Evolutionary conservation across 805 yeast species (phyloP), one percentile per base, ranked within the genome.

Genomic region (Cyberlindnera meyerae): DNA sequence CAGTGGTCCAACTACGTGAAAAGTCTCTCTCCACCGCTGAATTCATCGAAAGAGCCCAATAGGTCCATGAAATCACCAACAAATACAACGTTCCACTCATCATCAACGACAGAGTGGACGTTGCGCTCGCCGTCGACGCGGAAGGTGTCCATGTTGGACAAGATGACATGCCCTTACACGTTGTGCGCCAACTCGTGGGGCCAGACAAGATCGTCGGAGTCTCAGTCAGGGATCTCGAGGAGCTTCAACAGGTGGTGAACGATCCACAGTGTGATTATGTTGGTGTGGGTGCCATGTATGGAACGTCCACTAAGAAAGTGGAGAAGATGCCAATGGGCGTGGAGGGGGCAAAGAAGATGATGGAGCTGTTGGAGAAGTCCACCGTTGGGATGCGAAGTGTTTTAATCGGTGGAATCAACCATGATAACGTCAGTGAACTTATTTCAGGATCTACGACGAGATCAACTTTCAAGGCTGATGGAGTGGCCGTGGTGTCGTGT

Each of bases 101-200:
- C 24, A 87, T 88, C 52, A 86, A 88, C 48, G 96, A 88, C 52
- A 64, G 96, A 34, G 71, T 86, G 3, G 97, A 88, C 54, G 86
- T 89, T 11, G 96, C 96, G 0, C 62, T 89, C 29, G 96, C 96
- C 0, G 69, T 86, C 38, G 93, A 74, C 48, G 95, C 95, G 2
- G 96, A 86, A 45, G 95, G 95, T 24, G 81, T 89, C 8, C 97
- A 88, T 62, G 85, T 88, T 15, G 97, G 97, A 1, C 96, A 88
- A 57, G 88, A 80, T 36, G 97, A 88, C 54, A 84, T 88, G 85
- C 63, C 66, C 4, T 60, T 60, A 7, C 48, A 49, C 1, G 48
- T 69, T 26, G 93, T 76, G 1, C 61, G 96, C 25, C 52, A 64
- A 48, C 52, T 86, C 22, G 58, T 87, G 11, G 96, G 96, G 0